Evolutionary conservation across 208 protist genomes (phyloP), one percentile per base, ranked within the genome.

Genomic region (Leishmania lainsoni): DNA sequence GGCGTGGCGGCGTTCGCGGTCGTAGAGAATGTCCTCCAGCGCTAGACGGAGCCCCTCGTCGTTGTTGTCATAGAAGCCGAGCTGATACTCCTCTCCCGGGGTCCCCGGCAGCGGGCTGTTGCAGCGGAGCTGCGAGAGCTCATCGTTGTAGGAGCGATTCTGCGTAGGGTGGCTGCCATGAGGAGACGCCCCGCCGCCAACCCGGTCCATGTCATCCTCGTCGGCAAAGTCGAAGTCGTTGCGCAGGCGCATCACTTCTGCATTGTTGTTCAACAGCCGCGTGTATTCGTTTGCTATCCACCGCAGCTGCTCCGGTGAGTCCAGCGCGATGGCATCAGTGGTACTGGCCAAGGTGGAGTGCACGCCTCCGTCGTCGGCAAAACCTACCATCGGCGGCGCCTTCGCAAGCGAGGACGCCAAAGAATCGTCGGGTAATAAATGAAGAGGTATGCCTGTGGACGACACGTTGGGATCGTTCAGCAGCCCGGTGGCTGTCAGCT

Each of bases 151-250:
- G 20, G 8, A 70, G 17, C 81, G 54, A 51, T 89, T 86, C 76
- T 89, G 85, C n/a, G 80, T 89, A 20, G 82, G n/a, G 32, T 54
- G 45, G 1, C 51, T 49, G 17, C 51, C 10, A 51, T 65, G 8
- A 65, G 26, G 45, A 32, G 48, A 20, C 22, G n/a, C n/a, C 3
- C 26, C 49, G 29, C 39, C 74, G 81, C 17, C 79, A 16, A 51
- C 22, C 32, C 59, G 56, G 61, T 49, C 52, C 59, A 22, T 58
- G 49, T 42, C 80, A 20, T 65, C 81, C 26, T 81, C 81, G 39
- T 86, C 82, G 17, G 48, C 79, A 66, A 94, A 89, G 79, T 97
- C 92, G 75, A 97, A 97, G 70, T 95, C 91, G 32, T 90, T 76
- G 58, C 89, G 86, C 81, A 97, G 85, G 51, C 81, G 81, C 63